phyloP scores from a whole-genome alignment of 176 grass and related monocot genomes.

The Juncus inflexus region DNA sequence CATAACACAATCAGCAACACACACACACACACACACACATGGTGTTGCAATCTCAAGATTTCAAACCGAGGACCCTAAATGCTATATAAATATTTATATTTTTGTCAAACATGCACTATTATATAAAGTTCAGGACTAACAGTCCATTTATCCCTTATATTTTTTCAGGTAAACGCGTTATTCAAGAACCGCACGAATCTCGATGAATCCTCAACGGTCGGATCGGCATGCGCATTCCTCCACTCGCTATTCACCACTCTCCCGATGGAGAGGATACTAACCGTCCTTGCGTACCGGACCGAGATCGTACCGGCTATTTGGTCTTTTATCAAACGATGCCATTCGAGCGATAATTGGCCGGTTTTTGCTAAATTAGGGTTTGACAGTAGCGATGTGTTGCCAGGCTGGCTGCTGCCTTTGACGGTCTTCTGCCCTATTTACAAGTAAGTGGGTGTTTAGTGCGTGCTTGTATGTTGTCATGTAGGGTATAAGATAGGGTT shows the following conservation, averaged over 20 bases:
- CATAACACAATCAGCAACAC: too few relatives aligned
- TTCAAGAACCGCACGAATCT: slow-evolving; percentile 52
- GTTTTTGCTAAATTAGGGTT: slow-evolving; percentile 52
- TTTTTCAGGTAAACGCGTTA: slow-evolving; percentile 75
- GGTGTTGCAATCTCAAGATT: too few relatives aligned
- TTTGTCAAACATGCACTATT: too few relatives aligned
- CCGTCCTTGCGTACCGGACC: slow-evolving; percentile 82
- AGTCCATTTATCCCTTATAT: slow-evolving; percentile 35
- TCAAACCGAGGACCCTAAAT: too few relatives aligned
- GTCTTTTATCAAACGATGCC: slow-evolving; percentile 82
- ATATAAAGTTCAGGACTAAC: slow-evolving; percentile 3
- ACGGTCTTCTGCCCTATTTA: slow-evolving; percentile 99
- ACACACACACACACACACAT: too few relatives aligned
- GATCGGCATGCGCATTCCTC: slow-evolving; percentile 93
- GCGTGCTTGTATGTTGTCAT: neutral
- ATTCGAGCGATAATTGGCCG: slow-evolving; percentile 83
- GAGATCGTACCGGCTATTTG: slow-evolving; percentile 92
- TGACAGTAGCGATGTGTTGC: slow-evolving; percentile 45
- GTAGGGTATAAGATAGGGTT: neutral
- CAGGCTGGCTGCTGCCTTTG: slow-evolving; percentile 82
- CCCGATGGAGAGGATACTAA: slow-evolving; percentile 63
- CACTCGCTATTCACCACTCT: slow-evolving; percentile 77
- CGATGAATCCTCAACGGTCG: slow-evolving; percentile 58
- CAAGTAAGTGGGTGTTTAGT: slow-evolving; percentile 40
- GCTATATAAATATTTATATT: too few relatives aligned